Evolutionary conservation across 2,329 filamentous ascomycete species (phyloP), one percentile per base, ranked within the genome.

Genomic region (Allantophomopsis cytisporea): DNA sequence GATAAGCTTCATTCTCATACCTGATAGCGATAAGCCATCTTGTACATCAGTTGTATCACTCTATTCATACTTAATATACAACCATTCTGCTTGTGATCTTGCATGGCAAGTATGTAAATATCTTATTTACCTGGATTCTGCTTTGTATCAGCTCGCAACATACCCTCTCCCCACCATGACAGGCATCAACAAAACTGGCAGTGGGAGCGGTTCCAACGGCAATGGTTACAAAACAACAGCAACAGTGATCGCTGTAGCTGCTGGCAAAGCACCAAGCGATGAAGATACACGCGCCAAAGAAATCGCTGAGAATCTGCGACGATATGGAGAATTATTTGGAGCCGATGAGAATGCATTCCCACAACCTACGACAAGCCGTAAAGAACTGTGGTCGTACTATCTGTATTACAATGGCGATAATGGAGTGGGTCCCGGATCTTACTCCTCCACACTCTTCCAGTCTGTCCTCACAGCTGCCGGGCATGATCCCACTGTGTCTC

Each of bases 371-470:
- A 63, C 60, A 5, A 60, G 57, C 2, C 54, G 54, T 14, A 59
- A 52, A 42, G 61, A 64, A 39, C 45, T 63, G 4, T 63, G 59
- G 60, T 58, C 60, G 5, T 63, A 63, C 37, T 64, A 64, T 42
- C 55, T 62, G 11, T 63, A 64, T 41, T 63, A 60, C 42, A 63
- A 63, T 40, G 61, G 61, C n/a, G 56, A 64, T 39, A 63, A 63
- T 46, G 60, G 61, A 3, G 60, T 64, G 28, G 61, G 61, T 4
- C 60, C 60, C 2, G 54, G 54, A 20, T 60, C 58, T 4, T 63
- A 63, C 43, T 57, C 56, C n/a, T 57, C 59, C 48, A 54, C 60
- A 34, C 49, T 63, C 2, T 62, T 63, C 37, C 61, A 63, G 50
- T 60, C 55, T 49, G 54, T 57, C n/a, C 40, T 63, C 10, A 62